Base-by-base conservation (phyloP, 202 grass and related monocot species). In the Brachypodium distachyon region DNA sequence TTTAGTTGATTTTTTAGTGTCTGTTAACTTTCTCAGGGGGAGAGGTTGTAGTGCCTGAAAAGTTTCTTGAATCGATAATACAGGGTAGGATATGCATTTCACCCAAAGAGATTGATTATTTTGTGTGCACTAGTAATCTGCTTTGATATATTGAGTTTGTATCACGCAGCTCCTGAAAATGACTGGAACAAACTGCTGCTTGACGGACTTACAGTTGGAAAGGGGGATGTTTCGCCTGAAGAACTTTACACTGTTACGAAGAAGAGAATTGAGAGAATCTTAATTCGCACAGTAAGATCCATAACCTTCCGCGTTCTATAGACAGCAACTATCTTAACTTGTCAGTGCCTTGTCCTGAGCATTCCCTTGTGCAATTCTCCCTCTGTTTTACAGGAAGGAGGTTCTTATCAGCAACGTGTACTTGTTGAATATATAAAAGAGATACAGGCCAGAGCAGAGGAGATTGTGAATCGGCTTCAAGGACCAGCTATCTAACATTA, bases 401-500 rank as follows among this genome's bases (percentile, higher is more conserved):
- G 94, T 60, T 98, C 95, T 50, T 94, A 98, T 62, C 82, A 90
- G 61, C 91, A 94, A 64, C 89, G 87, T 11, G 69, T 98, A 52
- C 84, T 97, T 41, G 84, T 92, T 16, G 95, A 98, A 67, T 98
- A 87, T 85, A 78, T 98, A 47, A 98, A 92, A 77, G 91, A 90
- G 81, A 94, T 98, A 73, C 67, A 97, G 29, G 84, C 72, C 40
- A 94, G 95, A 90, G 66, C 87, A 39, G 84, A 90, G 73, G 87
- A 98, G 61, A 70, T 92, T 66, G 87, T 88, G 40, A 84, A 84
- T 74, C 87, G 82, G 65, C 82, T 98, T 80, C 84, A 87, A 85
- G 89, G 91, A 49, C 81, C 86, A 76, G 69, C 61, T 16, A 23
- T 58, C 27, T 88, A 26, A 84, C 16, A 7, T 46, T 31, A n/a